phyloP scores from a whole-genome alignment of 768 basidiomycete species.

The Tylopilus subfusipes region DNA sequence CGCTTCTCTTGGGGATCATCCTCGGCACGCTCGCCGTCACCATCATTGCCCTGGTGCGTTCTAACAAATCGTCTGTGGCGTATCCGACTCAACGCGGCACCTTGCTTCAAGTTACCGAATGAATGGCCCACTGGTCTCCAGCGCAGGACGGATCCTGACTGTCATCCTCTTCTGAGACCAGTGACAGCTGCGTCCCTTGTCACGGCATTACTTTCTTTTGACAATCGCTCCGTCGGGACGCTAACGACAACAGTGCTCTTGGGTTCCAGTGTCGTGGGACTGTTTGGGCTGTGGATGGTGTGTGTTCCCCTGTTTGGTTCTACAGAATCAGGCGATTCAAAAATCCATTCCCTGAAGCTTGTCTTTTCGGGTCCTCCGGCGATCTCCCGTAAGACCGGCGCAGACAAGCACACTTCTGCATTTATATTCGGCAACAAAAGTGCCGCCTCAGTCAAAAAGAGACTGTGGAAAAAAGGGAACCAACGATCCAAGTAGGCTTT shows the following conservation, averaged over 20 bases:
- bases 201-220: conserved; percentile 65
- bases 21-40: conserved; percentile 53
- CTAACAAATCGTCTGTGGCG: conserved; percentile 2
- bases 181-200: conserved; percentile 50
- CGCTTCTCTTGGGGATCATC: conserved; percentile 62
- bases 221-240: conserved; percentile 53
- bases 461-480: conserved; percentile 45
- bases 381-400: conserved; percentile 70
- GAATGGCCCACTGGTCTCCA: conserved; percentile 32
- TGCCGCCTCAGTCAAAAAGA: conserved; percentile 62
- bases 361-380: conserved; percentile 55
- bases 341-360: conserved; percentile 39
- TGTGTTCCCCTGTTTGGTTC: conserved; percentile 35
- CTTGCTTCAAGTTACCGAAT: conserved; percentile 41
- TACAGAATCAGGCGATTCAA: conserved; percentile 11
- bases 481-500: conserved; percentile 27
- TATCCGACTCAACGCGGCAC: conserved; percentile 1
- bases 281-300: conserved; percentile 75
- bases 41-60: conserved; percentile 54
- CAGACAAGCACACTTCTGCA: conserved; percentile 76
- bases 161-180: conserved; percentile 64
- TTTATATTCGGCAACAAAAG: conserved; percentile 77
- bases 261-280: conserved; percentile 48
- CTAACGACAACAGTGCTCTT: conserved; percentile 51
- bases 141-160: conserved; percentile 21